Conservation (phyloP, 257 asterid species). For the Salvia rosmarinus region DNA sequence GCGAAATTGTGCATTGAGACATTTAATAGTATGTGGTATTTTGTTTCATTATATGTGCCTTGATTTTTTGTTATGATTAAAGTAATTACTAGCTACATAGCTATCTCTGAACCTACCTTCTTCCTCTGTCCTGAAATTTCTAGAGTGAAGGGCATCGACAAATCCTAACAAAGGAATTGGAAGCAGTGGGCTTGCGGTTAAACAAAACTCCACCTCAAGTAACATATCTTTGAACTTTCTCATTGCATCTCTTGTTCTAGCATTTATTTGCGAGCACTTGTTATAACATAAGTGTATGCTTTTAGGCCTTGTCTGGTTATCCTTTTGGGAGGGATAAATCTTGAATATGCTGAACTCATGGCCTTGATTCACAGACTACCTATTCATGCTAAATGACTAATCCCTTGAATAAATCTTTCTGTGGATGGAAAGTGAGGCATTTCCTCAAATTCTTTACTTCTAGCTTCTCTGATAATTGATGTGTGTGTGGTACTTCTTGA, state of each 20-base stretch:
- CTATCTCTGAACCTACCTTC: slow-evolving; percentile 24
- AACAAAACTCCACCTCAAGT: slow-evolving; percentile 97
- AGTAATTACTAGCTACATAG: neutral
- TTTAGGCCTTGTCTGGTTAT: neutral
- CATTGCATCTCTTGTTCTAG: slow-evolving; percentile 16
- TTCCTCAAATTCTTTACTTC: slow-evolving; percentile 16
- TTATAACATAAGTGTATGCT: neutral
- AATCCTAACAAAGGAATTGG: slow-evolving; percentile 93
- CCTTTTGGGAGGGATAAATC: neutral
- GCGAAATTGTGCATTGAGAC: neutral
- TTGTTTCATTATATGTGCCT: neutral
- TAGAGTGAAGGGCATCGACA: slow-evolving; percentile 99
- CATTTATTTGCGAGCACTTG: slow-evolving; percentile 6
- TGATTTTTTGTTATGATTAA: neutral
- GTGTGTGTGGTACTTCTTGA: slow-evolving; percentile 30
- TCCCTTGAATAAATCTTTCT: neutral
- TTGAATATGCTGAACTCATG: neutral
- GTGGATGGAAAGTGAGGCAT: neutral
- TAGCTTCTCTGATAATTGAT: slow-evolving; percentile 26
- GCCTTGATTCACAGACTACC: slow-evolving; percentile 17
- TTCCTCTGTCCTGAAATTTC: slow-evolving; percentile 36
- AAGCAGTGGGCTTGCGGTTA: slow-evolving; percentile 97
- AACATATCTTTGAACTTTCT: slow-evolving; percentile 37
- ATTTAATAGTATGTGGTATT: neutral
- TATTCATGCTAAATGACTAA: slow-evolving; percentile 1